Evolutionary conservation across 306 rosid species (phyloP).

Genomic region (Fragaria iinumae): DNA sequence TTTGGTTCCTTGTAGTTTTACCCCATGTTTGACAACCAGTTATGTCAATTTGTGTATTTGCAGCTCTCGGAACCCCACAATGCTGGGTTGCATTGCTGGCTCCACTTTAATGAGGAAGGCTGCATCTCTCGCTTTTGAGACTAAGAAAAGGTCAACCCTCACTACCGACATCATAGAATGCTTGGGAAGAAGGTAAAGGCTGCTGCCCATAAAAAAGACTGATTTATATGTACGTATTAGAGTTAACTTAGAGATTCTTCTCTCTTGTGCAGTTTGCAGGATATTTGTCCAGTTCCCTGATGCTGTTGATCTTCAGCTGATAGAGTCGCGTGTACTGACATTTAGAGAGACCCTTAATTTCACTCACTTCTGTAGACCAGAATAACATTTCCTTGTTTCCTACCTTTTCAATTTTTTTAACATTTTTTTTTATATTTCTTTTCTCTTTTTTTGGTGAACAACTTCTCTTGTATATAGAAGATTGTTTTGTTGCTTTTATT

Average conservation of each 20-base stretch:
- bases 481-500: neutral
- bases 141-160: slow-evolving; percentile 86
- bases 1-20: neutral
- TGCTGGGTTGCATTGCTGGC: slow-evolving; percentile 84
- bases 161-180: slow-evolving; percentile 81
- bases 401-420: neutral
- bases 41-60: slow-evolving; percentile 18
- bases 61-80: slow-evolving; percentile 64
- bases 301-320: slow-evolving; percentile 7
- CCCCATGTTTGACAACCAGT: slow-evolving; percentile 9
- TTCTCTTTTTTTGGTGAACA: neutral
- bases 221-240: slow-evolving; percentile 1
- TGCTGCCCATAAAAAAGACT: neutral
- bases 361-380: neutral
- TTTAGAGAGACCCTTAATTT: neutral
- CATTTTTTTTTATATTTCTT: neutral
- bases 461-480: neutral
- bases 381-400: neutral
- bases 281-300: slow-evolving; percentile 56
- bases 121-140: slow-evolving; percentile 72
- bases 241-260: neutral
- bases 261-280: slow-evolving; percentile 69
- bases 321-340: neutral
- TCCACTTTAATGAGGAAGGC: slow-evolving; percentile 83
- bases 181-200: slow-evolving; percentile 75